Percentiles rank a stretch among this genome's conserved stretches.
These are phyloP conservation scores for Mycena belliarum DNA, from an alignment of 768 basidiomycete genomes.

Conservation along the genomic window DNA sequence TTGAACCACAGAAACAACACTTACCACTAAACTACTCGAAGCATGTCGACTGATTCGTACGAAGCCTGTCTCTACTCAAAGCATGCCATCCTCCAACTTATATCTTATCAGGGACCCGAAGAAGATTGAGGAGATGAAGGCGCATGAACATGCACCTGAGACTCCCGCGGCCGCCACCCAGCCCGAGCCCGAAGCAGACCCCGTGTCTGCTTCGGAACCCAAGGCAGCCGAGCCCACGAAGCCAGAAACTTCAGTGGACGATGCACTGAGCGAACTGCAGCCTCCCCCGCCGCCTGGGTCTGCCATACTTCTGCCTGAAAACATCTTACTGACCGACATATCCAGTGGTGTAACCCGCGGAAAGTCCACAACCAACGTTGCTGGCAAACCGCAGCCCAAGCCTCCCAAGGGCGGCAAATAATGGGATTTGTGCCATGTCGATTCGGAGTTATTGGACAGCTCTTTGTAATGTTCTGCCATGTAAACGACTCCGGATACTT, in stretches of 20 bases:
- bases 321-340: not conserved
- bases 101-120: conserved; percentile 6
- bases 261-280: not conserved
- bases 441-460: too few relatives aligned
- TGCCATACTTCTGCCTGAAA: not conserved
- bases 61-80: not conserved
- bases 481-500: not conserved
- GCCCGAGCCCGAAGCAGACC: not conserved
- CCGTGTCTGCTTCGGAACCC: not conserved
- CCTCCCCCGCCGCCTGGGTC: conserved; percentile 10
- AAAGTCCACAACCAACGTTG: conserved; percentile 1
- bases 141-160: not conserved
- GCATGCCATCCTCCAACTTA: not conserved
- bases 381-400: not conserved
- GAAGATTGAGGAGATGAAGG: conserved; percentile 6
- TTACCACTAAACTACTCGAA: not conserved
- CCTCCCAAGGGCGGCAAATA: not conserved
- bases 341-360: conserved; percentile 16
- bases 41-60: conserved; percentile 18
- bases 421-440: too few relatives aligned
- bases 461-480: too few relatives aligned
- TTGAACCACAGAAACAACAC: not conserved
- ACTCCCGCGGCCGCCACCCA: not conserved
- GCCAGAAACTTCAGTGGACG: not conserved
- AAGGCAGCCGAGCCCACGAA: not conserved